These are phyloP conservation scores for Fraxinus baroniana DNA, from an alignment of 305 asterid genomes.

Conservation along the genomic window DNA sequence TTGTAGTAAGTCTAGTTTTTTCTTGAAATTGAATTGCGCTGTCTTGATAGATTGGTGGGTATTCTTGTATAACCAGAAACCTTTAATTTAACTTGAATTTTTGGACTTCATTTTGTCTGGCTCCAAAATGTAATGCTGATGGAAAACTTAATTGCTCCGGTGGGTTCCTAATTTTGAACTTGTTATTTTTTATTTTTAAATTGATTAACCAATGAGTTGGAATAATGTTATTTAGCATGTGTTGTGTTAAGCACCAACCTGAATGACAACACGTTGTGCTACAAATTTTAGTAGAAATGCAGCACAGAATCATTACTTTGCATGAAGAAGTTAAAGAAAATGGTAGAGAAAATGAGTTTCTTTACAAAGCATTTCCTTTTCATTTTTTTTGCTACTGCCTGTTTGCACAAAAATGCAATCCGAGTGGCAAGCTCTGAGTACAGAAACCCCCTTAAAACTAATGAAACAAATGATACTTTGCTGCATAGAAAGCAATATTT, in stretches of 20 bases:
- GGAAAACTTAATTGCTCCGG: background rate
- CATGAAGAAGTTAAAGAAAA: background rate
- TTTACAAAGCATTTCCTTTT: background rate
- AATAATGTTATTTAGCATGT: background rate
- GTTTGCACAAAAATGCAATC: background rate
- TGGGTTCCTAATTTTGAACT: background rate
- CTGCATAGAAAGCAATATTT: background rate
- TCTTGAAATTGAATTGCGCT: background rate
- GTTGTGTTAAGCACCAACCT: background rate
- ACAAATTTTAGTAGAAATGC: background rate
- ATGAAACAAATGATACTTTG: background rate
- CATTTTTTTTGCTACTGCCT: background rate
- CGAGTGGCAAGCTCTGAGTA: background rate
- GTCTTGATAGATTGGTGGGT: slow-evolving; percentile 31
- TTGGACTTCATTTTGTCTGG: background rate
- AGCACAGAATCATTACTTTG: background rate
- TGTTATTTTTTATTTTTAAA: background rate
- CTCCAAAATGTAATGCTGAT: background rate
- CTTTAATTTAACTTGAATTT: slow-evolving; percentile 17
- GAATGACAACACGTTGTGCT: background rate
- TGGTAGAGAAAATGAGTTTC: background rate
- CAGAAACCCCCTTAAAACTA: background rate
- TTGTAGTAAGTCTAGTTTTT: background rate
- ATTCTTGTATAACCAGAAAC: slow-evolving; percentile 27
- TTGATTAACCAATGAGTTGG: background rate